Percentiles rank a stretch among this genome's conserved stretches.
Conservation (phyloP, 805 yeast genomes). For the Kazachstania kunashirensis region DNA sequence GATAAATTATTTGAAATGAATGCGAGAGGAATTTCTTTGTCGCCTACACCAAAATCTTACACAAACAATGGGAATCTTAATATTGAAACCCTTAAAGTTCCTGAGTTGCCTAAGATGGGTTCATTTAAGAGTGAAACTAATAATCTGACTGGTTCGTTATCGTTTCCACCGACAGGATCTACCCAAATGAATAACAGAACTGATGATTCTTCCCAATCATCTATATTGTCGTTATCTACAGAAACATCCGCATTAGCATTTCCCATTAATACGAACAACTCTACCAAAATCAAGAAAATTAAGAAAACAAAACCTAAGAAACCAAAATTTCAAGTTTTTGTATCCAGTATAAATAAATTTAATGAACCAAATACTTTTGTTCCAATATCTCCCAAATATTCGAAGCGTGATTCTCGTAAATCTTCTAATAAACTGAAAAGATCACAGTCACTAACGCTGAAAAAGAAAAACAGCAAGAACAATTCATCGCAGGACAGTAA, state of each 20-base stretch:
- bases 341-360: conserved; percentile 28
- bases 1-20: conserved; percentile 6
- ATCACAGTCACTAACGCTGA: conserved; percentile 17
- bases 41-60: conserved; percentile 27
- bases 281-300: conserved; percentile 6
- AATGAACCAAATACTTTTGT: conserved; percentile 11
- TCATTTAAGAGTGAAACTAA: conserved; percentile 23
- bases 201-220: neutral
- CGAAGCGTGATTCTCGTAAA: conserved; percentile 9
- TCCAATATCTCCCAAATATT: conserved; percentile 1
- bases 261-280: neutral
- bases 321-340: conserved; percentile 30
- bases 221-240: neutral
- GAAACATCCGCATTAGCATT: neutral
- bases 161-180: neutral
- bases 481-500: neutral
- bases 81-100: conserved; percentile 15
- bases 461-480: neutral
- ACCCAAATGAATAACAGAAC: neutral
- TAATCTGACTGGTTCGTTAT: neutral
- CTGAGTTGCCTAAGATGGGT: conserved; percentile 31
- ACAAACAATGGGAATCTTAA: neutral
- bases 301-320: conserved; percentile 20
- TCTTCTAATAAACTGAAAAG: conserved; percentile 13
- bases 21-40: conserved; percentile 13